Evolutionary conservation across 495 filamentous ascomycete species (phyloP).

Genomic region (Penicillium cataractarum): DNA sequence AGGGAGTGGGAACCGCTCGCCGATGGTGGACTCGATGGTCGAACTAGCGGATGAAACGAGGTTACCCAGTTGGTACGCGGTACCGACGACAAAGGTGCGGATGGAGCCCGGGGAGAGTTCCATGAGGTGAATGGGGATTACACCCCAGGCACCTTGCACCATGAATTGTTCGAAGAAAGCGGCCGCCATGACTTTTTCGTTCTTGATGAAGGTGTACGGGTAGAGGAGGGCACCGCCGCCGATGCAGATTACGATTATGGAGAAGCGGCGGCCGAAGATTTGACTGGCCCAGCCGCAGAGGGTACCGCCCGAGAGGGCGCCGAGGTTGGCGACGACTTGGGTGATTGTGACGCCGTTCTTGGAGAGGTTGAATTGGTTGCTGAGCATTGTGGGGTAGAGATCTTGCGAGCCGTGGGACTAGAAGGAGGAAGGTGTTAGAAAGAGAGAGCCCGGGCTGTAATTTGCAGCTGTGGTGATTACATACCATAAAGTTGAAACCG

Average conservation of each 20-base stretch:
- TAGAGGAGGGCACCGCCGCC: constrained; percentile 80
- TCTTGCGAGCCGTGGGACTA: constrained; percentile 87
- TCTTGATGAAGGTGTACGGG: constrained; percentile 74
- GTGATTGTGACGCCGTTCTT: constrained; percentile 76
- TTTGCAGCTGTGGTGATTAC: constrained; percentile 4
- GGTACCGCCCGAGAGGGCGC: constrained; percentile 79
- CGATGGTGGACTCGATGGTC: constrained; percentile 84
- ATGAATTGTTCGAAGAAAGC: constrained; percentile 95
- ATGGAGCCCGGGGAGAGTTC: constrained; percentile 81
- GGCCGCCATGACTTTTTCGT: constrained; percentile 67
- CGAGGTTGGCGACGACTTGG: constrained; percentile 83
- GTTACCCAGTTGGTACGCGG: constrained; percentile 84
- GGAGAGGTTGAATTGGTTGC: constrained; percentile 75
- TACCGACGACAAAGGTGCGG: constrained; percentile 83
- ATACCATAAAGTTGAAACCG: constrained; percentile 87
- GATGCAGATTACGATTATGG: constrained; percentile 76
- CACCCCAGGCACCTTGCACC: constrained; percentile 85
- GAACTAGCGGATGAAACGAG: constrained; percentile 77
- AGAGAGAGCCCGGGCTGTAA: too few relatives aligned
- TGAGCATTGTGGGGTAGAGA: constrained; percentile 83
- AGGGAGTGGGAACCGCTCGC: constrained; percentile 77
- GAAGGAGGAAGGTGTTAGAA: not conserved
- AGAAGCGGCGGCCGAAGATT: constrained; percentile 81
- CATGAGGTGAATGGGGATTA: constrained; percentile 86
- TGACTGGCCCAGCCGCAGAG: constrained; percentile 76